Conservation (phyloP, 805 yeast genomes). For the Starmerella cellae region DNA sequence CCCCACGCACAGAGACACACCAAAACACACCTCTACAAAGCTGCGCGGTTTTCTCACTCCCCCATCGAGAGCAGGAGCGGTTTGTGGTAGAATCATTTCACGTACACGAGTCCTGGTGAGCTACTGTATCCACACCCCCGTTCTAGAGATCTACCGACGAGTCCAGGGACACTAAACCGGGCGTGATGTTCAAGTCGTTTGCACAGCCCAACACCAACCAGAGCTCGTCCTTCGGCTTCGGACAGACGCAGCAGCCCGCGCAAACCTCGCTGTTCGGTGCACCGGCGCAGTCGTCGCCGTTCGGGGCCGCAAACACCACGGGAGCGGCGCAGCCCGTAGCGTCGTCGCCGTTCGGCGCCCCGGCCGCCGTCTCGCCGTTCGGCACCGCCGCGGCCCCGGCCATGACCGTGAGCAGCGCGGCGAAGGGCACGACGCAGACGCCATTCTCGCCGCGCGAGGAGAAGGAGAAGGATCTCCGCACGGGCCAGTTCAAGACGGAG, state of each 20-base stretch:
- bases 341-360: conserved; percentile 16
- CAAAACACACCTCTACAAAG: too few species aligned
- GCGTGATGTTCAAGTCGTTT: conserved; percentile 8
- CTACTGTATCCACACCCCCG: too few species aligned
- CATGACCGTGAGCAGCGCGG: background rate
- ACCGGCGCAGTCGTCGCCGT: conserved; percentile 29
- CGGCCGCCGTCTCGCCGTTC: conserved; percentile 20
- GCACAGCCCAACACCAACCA: conserved; percentile 15
- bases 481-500: conserved; percentile 22
- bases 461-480: conserved; percentile 48
- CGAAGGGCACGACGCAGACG: conserved; percentile 28
- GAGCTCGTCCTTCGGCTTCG: conserved; percentile 10
- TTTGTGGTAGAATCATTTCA: too few species aligned
- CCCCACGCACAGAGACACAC: too few species aligned
- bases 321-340: conserved; percentile 4
- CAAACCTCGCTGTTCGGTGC: conserved; percentile 13
- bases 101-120: too few species aligned
- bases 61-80: too few species aligned
- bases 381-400: conserved; percentile 24
- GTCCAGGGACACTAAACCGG: too few species aligned
- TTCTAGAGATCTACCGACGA: too few species aligned
- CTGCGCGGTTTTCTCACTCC: too few species aligned
- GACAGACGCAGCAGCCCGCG: conserved; percentile 19
- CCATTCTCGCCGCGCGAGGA: conserved; percentile 44
- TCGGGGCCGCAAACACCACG: conserved; percentile 25